Evolutionary conservation across 345 rosid genomes (phyloP).

Genomic region (Lumnitzera littorea): DNA sequence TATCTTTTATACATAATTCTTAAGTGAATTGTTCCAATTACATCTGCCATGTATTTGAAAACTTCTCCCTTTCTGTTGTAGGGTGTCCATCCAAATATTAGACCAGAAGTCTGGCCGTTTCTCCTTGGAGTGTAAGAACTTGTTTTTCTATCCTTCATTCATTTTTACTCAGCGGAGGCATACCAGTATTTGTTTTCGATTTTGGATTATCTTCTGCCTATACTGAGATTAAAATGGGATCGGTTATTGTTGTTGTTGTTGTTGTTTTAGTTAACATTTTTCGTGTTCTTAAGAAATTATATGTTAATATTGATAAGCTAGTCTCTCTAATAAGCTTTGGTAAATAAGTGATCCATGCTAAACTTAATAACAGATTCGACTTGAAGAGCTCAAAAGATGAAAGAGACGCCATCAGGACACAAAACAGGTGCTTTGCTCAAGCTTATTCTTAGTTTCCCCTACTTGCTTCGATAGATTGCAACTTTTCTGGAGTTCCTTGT

Average conservation of each 20-base stretch:
- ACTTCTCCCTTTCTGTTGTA: conserved; percentile 18
- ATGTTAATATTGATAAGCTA: too few species aligned
- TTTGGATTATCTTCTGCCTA: background rate
- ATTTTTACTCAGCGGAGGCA: conserved; percentile 1
- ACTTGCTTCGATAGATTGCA: background rate
- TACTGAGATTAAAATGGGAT: too few species aligned
- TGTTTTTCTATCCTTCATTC: background rate
- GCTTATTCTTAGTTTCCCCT: background rate
- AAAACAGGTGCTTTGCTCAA: conserved; percentile 51
- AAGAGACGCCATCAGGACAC: conserved; percentile 50
- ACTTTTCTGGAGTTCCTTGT: too few species aligned
- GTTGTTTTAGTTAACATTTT: too few species aligned
- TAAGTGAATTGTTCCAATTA: too few species aligned
- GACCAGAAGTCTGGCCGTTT: conserved; percentile 93
- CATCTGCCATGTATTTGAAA: too few species aligned
- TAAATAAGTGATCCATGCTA: background rate
- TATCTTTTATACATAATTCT: background rate
- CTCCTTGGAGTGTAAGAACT: conserved; percentile 94
- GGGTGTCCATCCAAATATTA: conserved; percentile 90
- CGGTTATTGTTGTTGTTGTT: too few species aligned
- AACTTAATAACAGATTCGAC: conserved; percentile 43
- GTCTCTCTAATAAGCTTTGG: too few species aligned
- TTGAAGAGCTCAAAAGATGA: conserved; percentile 75
- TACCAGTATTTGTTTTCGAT: background rate
- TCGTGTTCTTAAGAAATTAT: too few species aligned